phyloP scores from a whole-genome alignment of 805 yeast genomes.

The Candida berthetii region DNA sequence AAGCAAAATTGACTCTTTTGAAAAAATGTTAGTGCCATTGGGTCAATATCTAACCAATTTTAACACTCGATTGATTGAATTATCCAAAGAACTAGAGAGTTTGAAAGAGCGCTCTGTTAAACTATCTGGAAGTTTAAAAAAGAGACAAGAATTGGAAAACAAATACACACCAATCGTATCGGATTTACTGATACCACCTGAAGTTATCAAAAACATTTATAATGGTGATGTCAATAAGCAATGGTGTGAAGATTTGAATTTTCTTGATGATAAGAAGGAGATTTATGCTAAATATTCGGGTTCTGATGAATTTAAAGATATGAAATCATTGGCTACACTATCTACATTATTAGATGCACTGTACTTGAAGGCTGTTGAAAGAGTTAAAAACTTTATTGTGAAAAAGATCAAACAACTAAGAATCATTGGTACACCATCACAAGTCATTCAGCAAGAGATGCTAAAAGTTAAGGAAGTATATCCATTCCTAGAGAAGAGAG shows the following conservation, averaged over 20 bases:
- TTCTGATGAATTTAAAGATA: conserved; percentile 4
- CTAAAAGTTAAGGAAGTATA: conserved; percentile 57
- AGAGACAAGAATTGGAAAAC: conserved; percentile 40
- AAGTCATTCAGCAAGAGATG: conserved; percentile 62
- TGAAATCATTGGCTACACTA: conserved; percentile 15
- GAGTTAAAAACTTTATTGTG: conserved; percentile 67
- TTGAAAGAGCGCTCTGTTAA: conserved; percentile 48
- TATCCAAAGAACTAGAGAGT: conserved; percentile 56
- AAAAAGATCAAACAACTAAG: conserved; percentile 63
- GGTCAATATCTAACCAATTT: conserved; percentile 48
- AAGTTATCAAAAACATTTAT: conserved; percentile 50
- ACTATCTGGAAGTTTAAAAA: conserved; percentile 39
- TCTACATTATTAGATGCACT: conserved; percentile 39
- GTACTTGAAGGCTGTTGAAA: conserved; percentile 59
- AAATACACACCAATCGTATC: conserved; percentile 70
- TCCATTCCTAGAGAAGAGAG: conserved; percentile 46
- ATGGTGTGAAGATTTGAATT: conserved; percentile 66
- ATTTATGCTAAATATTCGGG: conserved; percentile 38
- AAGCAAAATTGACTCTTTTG: conserved; percentile 13
- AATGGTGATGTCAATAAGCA: conserved; percentile 47
- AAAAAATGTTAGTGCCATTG: conserved; percentile 35
- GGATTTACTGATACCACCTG: conserved; percentile 73
- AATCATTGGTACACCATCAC: conserved; percentile 60
- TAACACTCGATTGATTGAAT: conserved; percentile 46
- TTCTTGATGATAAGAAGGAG: conserved; percentile 50